These are phyloP conservation scores for Leptographium radiaticola DNA, from an alignment of 2,329 filamentous ascomycete species.

Conservation along the genomic window DNA sequence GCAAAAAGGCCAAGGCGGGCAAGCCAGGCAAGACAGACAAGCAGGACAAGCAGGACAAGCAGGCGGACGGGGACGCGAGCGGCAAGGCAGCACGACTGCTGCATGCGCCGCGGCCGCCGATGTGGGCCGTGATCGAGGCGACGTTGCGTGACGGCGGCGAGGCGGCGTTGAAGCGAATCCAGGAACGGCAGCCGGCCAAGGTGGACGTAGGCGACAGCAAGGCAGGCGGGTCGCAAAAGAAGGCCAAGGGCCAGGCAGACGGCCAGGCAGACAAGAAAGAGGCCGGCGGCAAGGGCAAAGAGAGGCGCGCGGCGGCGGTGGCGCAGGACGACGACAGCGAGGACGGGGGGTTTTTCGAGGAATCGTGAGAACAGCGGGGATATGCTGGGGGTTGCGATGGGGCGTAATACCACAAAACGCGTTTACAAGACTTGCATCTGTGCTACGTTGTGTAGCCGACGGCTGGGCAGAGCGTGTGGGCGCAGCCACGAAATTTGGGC, in stretches of 20 bases:
- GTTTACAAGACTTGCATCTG: too few species aligned
- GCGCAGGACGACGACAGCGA: constrained; percentile 5
- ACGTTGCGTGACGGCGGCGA: constrained; percentile 47
- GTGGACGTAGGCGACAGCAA: background rate
- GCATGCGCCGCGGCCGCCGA: constrained; percentile 36
- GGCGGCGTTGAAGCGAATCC: constrained; percentile 36
- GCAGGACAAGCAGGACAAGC: background rate
- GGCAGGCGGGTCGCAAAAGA: background rate
- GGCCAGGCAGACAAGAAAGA: constrained; percentile 1
- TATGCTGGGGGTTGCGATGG: too few species aligned
- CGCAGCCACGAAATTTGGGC: too few species aligned
- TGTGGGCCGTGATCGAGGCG: constrained; percentile 57
- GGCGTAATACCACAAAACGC: background rate
- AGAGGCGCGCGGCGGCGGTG: background rate
- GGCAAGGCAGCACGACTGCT: constrained; percentile 30
- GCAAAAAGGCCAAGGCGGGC: background rate
- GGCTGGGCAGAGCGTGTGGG: too few species aligned
- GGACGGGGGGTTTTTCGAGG: constrained; percentile 46
- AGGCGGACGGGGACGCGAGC: background rate
- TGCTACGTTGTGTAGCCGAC: too few species aligned
- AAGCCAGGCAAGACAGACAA: background rate
- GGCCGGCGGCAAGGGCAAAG: background rate
- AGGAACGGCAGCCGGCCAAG: constrained; percentile 31
- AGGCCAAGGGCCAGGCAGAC: constrained; percentile 9
- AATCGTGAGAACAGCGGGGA: constrained; percentile 4